phyloP scores from a whole-genome alignment of 139 green algal species.

The Limnomonas spitsbergensis region DNA sequence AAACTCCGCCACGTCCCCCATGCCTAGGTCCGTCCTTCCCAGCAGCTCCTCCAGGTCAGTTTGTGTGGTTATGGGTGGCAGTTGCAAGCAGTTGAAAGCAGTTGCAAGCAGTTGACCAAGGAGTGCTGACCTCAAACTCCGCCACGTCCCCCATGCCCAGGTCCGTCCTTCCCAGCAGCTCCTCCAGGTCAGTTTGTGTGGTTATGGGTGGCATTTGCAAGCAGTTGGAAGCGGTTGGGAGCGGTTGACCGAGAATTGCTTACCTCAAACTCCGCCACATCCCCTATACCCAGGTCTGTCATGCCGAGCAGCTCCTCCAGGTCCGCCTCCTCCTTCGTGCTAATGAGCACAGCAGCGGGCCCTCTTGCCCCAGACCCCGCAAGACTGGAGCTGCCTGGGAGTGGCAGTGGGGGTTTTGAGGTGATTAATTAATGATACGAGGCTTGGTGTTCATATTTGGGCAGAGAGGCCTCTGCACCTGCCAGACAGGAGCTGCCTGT shows the following conservation, averaged over 20 bases:
- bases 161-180: conserved; percentile 48
- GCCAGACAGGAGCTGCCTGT: too few relatives aligned
- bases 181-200: conserved; percentile 44
- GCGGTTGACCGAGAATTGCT: too few relatives aligned
- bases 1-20: conserved; percentile 43
- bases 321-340: conserved; percentile 47
- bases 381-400: too few relatives aligned
- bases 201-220: too few relatives aligned
- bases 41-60: conserved; percentile 54
- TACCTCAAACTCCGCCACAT: conserved; percentile 33
- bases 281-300: conserved; percentile 39
- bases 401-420: too few relatives aligned
- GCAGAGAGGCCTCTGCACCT: too few relatives aligned
- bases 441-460: too few relatives aligned
- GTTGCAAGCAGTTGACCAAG: too few relatives aligned
- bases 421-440: too few relatives aligned
- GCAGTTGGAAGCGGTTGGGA: too few relatives aligned
- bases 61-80: too few relatives aligned
- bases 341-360: conserved; percentile 34
- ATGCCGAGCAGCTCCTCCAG: conserved; percentile 55
- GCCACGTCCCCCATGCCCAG: conserved; percentile 41
- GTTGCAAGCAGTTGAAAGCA: too few relatives aligned
- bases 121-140: conserved; percentile 32
- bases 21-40: conserved; percentile 32
- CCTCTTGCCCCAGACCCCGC: neutral